Evolutionary conservation across 176 grass and related monocot species (phyloP).

Genomic region (Urochloa ruziziensis): DNA sequence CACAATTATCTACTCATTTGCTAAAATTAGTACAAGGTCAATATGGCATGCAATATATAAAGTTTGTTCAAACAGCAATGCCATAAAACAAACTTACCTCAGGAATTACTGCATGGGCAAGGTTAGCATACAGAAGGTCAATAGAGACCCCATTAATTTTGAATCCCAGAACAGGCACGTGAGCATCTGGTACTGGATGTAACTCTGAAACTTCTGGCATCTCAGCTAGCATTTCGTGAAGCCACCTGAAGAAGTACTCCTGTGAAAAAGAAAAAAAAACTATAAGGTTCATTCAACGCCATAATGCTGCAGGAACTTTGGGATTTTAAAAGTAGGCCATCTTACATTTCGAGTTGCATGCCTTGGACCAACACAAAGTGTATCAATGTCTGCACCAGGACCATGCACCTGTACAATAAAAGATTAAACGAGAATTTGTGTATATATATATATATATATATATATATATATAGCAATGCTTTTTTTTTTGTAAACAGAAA

Average conservation of each 20-base stretch:
- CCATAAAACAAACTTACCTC: slow-evolving; percentile 60
- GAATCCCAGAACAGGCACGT: slow-evolving; percentile 78
- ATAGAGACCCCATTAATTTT: slow-evolving; percentile 83
- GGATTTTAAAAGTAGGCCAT: not conserved
- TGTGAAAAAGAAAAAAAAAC: slow-evolving; percentile 13
- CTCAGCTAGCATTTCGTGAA: slow-evolving; percentile 77
- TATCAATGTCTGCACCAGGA: slow-evolving; percentile 92
- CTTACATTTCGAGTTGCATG: slow-evolving; percentile 87
- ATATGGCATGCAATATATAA: slow-evolving; percentile 3
- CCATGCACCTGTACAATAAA: slow-evolving; percentile 71
- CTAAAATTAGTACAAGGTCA: slow-evolving; percentile 1
- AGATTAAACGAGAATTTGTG: not conserved
- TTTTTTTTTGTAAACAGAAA: not conserved
- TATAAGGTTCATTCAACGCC: slow-evolving; percentile 9
- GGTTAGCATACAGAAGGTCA: slow-evolving; percentile 86
- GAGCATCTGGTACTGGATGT: slow-evolving; percentile 94
- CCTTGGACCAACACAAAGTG: slow-evolving; percentile 80
- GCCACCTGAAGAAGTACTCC: slow-evolving; percentile 82
- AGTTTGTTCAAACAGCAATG: slow-evolving; percentile 12
- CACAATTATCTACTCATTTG: slow-evolving; percentile 17
- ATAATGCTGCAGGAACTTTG: not conserved
- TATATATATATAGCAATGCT: not conserved
- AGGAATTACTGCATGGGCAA: slow-evolving; percentile 72
- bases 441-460: no score
- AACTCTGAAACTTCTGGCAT: slow-evolving; percentile 86